Base-by-base conservation (phyloP, 208 protist species). In the Leishmania martiniquensis region DNA sequence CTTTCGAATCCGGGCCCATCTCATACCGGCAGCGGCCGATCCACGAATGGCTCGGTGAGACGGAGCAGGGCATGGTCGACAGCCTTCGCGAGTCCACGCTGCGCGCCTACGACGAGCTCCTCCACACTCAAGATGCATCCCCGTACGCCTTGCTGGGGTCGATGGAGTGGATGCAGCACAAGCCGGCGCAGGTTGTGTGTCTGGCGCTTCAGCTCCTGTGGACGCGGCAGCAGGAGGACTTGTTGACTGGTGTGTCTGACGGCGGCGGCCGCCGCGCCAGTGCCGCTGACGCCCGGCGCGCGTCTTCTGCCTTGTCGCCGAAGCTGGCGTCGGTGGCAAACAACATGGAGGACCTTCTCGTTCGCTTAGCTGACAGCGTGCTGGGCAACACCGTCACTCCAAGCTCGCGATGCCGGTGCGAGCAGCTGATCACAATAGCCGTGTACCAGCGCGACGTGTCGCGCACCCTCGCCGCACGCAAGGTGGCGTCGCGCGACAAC, bases 361-460 rank as follows among this genome's bases (percentile, higher is more conserved):
- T 83, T 68, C 82, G 93, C 47, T 87, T 99, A 6, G 89, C 95
- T 9, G 47, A 83, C 29, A 91, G 93, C 66, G 89, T 92, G 37
- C 72, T 93, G 34, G 73, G 80, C 12, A 55, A 80, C 25, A n/a
- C 51, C 10, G 59, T 87, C 44, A 76, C 87, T 29, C 67, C 71
- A 9, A 75, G 81, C 6, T 32, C 87, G 60, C 91, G 99, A 15
- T 93, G 97, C 77, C 98, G 97, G 78, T 93, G 95, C 75, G 99
- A 99, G 91, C 96, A 99, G 84, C 80, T 99, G 22, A 99, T 99
- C 83, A 99, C 97, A 29, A 91, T 99, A 70, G 92, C 98, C 13
- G 99, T 99, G n/a, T 99, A 99, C 82, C 98, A 99, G 83, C 91
- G 99, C 34, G 98, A 99, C 76, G 93, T 99, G 34, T 95, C 93